These are phyloP conservation scores for Lichenothelia convexa DNA, from an alignment of 495 filamentous ascomycete species.

Conservation along the genomic window DNA sequence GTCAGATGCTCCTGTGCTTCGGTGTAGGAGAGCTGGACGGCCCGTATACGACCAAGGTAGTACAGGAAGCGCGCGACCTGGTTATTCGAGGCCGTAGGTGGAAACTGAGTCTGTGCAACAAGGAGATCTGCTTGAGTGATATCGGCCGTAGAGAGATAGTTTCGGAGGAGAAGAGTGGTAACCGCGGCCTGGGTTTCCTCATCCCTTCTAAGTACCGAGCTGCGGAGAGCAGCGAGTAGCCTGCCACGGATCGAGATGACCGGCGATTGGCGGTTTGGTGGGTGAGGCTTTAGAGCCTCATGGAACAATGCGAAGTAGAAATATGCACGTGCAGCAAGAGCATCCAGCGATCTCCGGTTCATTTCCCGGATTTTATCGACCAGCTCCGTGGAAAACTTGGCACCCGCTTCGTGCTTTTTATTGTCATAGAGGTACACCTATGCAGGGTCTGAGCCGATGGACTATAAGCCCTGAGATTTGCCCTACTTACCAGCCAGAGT, in stretches of 20 bases:
- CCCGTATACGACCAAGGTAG: constrained; percentile 88
- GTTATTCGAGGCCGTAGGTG: constrained; percentile 82
- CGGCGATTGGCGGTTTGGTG: constrained; percentile 69
- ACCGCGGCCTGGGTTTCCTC: constrained; percentile 89
- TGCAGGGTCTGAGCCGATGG: no score
- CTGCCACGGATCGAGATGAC: constrained; percentile 71
- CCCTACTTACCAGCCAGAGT: constrained; percentile 30
- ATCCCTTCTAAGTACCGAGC: constrained; percentile 87
- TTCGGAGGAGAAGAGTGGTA: constrained; percentile 84
- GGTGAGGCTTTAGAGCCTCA: constrained; percentile 69
- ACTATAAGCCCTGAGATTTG: no score
- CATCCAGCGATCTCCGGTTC: constrained; percentile 87
- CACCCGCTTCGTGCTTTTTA: constrained; percentile 58
- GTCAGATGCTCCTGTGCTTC: constrained; percentile 90
- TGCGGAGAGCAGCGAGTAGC: constrained; percentile 74
- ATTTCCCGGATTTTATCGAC: constrained; percentile 69
- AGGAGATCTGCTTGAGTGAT: constrained; percentile 93
- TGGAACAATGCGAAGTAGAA: constrained; percentile 93
- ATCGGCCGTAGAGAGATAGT: constrained; percentile 89
- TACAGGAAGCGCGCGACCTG: constrained; percentile 93
- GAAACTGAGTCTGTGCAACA: constrained; percentile 88
- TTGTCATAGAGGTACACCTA: constrained; percentile 81
- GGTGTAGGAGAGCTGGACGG: constrained; percentile 88
- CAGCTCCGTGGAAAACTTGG: constrained; percentile 63
- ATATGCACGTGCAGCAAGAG: constrained; percentile 85